Evolutionary conservation across 352 stramenopile genomes (phyloP), one percentile per base, ranked within the genome.

Genomic region (Pythium brachiatum): DNA sequence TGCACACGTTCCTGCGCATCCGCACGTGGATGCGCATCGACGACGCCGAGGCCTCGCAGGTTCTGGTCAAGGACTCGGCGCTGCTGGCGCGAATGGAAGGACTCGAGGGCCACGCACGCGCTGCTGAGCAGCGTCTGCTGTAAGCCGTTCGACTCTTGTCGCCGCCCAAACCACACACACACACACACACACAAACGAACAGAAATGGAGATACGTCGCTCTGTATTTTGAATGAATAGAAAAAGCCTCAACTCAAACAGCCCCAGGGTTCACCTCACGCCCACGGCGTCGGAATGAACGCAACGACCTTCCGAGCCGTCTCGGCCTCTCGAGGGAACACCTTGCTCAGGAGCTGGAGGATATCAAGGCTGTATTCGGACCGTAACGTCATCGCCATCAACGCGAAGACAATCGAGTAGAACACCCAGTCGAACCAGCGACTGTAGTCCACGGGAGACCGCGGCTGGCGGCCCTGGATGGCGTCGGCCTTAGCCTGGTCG

Each of bases 21-120:
- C 84, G 96, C 51, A 99, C 97, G 44, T 99, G 96, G 95, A 98
- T 99, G 95, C 88, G 96, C 64, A 98, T 99, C 53, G 95, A 99
- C 70, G 81, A 98, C 47, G 79, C 81, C 15, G 39, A 83, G 56
- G 78, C 64, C 31, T 91, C 87, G 31, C 85, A 95, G 70, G 50
- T 81, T 29, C 89, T 98, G 57, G 92, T 99, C 9, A 70, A 96
- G 60, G 97, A 99, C 78, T 95, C 89, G 43, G 90, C 98, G 15
- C 74, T 92, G 56, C 90, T 99, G 64, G 97, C 97, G 47, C 83
- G 96, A 27, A 92, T 94, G 76, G 85, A 94, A 72, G 85, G 85
- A 18, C 76, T 94, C 2, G 85, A 94, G 51, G 85, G 85, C 41
- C 85, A 94, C 76, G 85, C 85, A 43, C 85, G 85, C 34, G 83